phyloP scores from a whole-genome alignment of 2,329 filamentous ascomycete species.

The Pseudogymnoascus sp. region DNA sequence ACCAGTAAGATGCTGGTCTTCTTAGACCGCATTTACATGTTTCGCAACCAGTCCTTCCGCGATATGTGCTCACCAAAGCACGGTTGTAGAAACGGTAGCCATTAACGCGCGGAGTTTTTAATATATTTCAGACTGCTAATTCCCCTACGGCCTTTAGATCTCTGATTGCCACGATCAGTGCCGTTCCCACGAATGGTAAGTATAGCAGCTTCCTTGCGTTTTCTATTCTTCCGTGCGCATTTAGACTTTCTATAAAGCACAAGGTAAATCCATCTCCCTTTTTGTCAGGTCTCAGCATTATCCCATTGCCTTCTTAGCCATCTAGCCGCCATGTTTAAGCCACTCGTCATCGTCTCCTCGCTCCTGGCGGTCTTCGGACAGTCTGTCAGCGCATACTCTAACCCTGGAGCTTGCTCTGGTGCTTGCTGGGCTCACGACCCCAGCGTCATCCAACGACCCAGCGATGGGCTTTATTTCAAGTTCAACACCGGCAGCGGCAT shows the following conservation, averaged over 20 bases:
- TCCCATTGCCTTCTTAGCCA: neutral
- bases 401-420: constrained; percentile 34
- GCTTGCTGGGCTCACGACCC: constrained; percentile 37
- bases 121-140: neutral
- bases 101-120: neutral
- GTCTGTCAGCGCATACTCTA: constrained; percentile 23
- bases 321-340: neutral
- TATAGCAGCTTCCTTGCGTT: neutral
- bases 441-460: constrained; percentile 31
- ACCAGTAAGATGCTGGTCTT: neutral
- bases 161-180: neutral
- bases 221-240: neutral
- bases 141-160: neutral
- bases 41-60: neutral
- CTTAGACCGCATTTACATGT: neutral
- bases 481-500: constrained; percentile 38
- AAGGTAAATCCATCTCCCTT: neutral
- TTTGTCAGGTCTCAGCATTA: neutral
- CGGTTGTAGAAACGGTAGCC: neutral
- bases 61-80: neutral
- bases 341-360: neutral
- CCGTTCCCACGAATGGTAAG: neutral
- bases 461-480: constrained; percentile 38
- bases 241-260: neutral
- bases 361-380: constrained; percentile 10